Evolutionary conservation across 2,329 filamentous ascomycete genomes (phyloP).

Genomic region (Phialophora expanda): DNA sequence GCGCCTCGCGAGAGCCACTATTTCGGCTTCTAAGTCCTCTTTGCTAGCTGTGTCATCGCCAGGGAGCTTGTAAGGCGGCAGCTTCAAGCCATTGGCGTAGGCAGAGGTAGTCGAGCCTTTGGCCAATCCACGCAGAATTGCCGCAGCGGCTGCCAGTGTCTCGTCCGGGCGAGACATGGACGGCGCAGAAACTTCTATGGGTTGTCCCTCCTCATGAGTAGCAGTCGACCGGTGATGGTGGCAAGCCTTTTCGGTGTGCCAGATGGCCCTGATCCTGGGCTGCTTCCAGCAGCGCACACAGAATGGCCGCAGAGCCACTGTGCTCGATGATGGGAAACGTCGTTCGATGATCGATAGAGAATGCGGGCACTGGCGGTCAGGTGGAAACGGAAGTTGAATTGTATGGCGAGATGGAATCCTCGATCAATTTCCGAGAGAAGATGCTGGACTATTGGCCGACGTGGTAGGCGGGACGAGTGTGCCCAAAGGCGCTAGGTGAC

Average conservation of each 20-base stretch:
- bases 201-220: constrained; percentile 33
- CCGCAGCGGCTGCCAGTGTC: constrained; percentile 54
- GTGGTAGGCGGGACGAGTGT: constrained; percentile 4
- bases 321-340: constrained; percentile 8
- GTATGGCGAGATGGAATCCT: constrained; percentile 16
- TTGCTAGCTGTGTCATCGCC: constrained; percentile 78
- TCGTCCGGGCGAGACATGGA: constrained; percentile 55
- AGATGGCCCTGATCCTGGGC: constrained; percentile 28
- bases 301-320: constrained; percentile 37
- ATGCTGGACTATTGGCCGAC: constrained; percentile 6
- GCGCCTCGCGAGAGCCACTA: constrained; percentile 76
- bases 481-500: constrained; percentile 17
- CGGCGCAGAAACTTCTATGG: constrained; percentile 30
- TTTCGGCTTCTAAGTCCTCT: constrained; percentile 77
- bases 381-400: constrained; percentile 9
- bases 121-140: constrained; percentile 54
- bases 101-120: constrained; percentile 48
- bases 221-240: constrained; percentile 19
- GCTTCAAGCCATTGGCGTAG: constrained; percentile 57
- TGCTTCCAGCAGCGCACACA: constrained; percentile 38
- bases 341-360: constrained; percentile 5
- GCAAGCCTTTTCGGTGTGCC: constrained; percentile 28
- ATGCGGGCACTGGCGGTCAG: constrained; percentile 10
- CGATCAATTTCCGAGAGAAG: constrained; percentile 28
- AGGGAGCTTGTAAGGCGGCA: constrained; percentile 70